Evolutionary conservation across 192 early-diverging fungal species (phyloP).

Genomic region (Lunasporangiospora selenospora): DNA sequence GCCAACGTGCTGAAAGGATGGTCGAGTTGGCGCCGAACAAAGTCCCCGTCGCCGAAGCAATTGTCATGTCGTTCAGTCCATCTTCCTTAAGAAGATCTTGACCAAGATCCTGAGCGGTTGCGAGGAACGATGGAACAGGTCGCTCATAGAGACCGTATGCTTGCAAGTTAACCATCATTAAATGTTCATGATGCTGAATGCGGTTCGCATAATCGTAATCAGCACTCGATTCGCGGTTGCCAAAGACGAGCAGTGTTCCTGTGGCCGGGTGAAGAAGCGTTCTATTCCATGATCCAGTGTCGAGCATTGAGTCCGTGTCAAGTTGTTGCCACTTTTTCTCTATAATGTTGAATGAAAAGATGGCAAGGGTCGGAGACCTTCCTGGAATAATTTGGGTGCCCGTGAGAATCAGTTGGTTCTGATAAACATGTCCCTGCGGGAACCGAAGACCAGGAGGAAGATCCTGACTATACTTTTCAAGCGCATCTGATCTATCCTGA

Average conservation of each 20-base stretch:
- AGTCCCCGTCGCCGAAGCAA: constrained; percentile 20
- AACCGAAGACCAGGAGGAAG: constrained; percentile 38
- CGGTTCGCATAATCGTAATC: constrained; percentile 31
- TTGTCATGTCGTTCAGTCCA: constrained; percentile 35
- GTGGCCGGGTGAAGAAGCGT: constrained; percentile 32
- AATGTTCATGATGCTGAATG: constrained; percentile 31
- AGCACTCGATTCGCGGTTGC: constrained; percentile 17
- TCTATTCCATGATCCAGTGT: constrained; percentile 36
- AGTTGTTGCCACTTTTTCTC: constrained; percentile 26
- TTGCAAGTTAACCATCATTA: constrained; percentile 39
- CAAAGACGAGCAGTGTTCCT: constrained; percentile 39
- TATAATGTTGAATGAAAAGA: constrained; percentile 22
- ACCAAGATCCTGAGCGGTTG: constrained; percentile 34
- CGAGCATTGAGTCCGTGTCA: constrained; percentile 21
- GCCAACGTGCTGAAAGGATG: constrained; percentile 36
- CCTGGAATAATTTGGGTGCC: constrained; percentile 34
- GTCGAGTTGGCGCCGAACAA: constrained; percentile 44
- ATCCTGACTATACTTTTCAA: constrained; percentile 3
- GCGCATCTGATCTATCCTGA: constrained; percentile 15
- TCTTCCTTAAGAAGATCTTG: constrained; percentile 17
- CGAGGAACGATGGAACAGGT: constrained; percentile 23
- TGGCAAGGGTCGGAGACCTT: constrained; percentile 26
- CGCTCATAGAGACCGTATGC: constrained; percentile 44
- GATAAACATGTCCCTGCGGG: constrained; percentile 41
- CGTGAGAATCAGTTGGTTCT: constrained; percentile 35